Evolutionary conservation across 441 rosid species (phyloP), one percentile per base, ranked within the genome.

Genomic region (Jatropha podagrica): DNA sequence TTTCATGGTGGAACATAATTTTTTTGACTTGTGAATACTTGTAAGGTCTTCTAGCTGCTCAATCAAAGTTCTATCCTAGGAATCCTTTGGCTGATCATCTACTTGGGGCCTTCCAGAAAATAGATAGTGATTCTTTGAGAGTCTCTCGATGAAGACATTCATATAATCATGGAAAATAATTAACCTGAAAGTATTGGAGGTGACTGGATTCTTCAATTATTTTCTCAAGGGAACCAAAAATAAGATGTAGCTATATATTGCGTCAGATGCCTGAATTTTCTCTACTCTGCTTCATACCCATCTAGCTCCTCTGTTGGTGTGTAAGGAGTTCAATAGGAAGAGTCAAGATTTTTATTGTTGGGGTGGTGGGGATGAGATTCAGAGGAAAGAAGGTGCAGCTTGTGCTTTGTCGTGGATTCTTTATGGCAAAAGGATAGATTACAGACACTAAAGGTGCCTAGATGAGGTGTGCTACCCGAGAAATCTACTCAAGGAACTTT

Each of bases 231-330:
- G 2, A 11, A 51, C 46, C 18, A 46, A 61, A 51, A 15, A 51
- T 32, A 26, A 15, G 17, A 52, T 52, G 62, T 5, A 54, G 68
- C 10, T 62, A 5, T 17, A 9, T 52, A 17, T 17, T 51, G 67
- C 75, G 48, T 72, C 41, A 59, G 26, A 42, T 46, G 40, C 60
- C 46, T 46, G 27, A 42, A 60, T 27, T 56, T 71, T 12, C 64
- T 71, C 54, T 38, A 23, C 18, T 32, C 41, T 61, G 5, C 63
- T 8, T n/a, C 0, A 32, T 32, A 6, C 48, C 7, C 48, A 12
- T 59, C 15, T 26, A 23, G 63, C 38, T 59, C 10, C 37, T 59
- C 17, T 26, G 4, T 23, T 23, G 12, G 17, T 6, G 4, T 56
- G 61, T 20, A 5, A 58, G 62, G 37, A 9, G 14, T 32, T 23